phyloP scores from a whole-genome alignment of 140 eudicot genomes.

The Flaveria floridana region DNA sequence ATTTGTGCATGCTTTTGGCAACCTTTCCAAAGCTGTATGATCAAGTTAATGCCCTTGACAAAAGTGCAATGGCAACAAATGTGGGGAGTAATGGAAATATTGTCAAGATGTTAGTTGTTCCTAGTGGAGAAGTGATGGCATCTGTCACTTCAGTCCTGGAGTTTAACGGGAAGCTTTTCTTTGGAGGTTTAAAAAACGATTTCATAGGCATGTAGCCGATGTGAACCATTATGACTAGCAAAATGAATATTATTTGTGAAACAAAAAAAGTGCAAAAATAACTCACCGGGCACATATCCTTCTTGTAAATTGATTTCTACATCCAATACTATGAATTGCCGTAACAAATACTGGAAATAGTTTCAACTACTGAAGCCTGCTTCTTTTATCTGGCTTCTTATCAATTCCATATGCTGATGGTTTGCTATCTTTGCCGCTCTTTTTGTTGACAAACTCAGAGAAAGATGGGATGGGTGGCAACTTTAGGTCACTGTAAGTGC shows the following conservation, averaged over 20 bases:
- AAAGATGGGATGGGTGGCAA: slow-evolving; percentile 71
- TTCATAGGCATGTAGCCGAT: slow-evolving; percentile 56
- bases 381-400: slow-evolving; percentile 48
- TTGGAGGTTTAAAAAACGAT: slow-evolving; percentile 53
- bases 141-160: slow-evolving; percentile 77
- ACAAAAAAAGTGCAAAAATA: background rate
- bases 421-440: slow-evolving; percentile 36
- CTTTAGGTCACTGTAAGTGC: slow-evolving; percentile 34
- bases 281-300: background rate
- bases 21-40: slow-evolving; percentile 45
- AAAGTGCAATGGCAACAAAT: slow-evolving; percentile 57
- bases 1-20: slow-evolving; percentile 51
- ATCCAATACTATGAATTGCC: background rate
- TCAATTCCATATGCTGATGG: slow-evolving; percentile 32
- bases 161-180: slow-evolving; percentile 62
- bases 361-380: slow-evolving; percentile 41
- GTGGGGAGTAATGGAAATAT: slow-evolving; percentile 63
- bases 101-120: slow-evolving; percentile 55
- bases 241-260: background rate
- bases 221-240: slow-evolving; percentile 21
- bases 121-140: slow-evolving; percentile 56
- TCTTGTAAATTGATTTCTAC: slow-evolving; percentile 12
- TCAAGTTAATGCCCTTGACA: slow-evolving; percentile 5
- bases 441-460: slow-evolving; percentile 63
- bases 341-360: background rate